Evolutionary conservation across 352 stramenopile genomes (phyloP).

Genomic region (Salisapilia sapeloensis): DNA sequence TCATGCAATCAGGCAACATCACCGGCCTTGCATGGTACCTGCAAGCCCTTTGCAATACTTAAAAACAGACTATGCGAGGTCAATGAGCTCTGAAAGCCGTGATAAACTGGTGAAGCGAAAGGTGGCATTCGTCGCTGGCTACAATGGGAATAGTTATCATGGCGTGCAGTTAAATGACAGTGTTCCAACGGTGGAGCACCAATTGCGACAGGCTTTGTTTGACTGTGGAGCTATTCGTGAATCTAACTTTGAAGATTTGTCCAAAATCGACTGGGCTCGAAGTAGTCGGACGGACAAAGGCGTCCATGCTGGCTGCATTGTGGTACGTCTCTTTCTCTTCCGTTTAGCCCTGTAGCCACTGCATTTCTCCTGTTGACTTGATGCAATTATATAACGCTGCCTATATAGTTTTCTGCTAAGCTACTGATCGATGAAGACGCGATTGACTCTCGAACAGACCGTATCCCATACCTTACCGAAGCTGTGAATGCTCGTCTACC

Average conservation of each 20-base stretch:
- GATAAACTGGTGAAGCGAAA: slow-evolving; percentile 72
- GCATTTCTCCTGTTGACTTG: neutral
- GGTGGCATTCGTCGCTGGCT: slow-evolving; percentile 72
- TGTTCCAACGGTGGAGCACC: slow-evolving; percentile 73
- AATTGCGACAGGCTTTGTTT: slow-evolving; percentile 64
- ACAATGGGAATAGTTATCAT: slow-evolving; percentile 61
- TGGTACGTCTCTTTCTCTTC: slow-evolving; percentile 22
- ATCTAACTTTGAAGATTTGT: slow-evolving; percentile 75
- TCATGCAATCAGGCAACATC: too few relatives aligned
- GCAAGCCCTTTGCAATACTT: too few relatives aligned
- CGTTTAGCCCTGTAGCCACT: neutral
- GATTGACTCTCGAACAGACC: slow-evolving; percentile 32
- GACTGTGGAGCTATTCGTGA: slow-evolving; percentile 66
- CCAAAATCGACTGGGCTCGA: slow-evolving; percentile 81
- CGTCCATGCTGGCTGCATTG: slow-evolving; percentile 80
- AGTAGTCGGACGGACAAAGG: slow-evolving; percentile 87
- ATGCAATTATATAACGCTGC: neutral
- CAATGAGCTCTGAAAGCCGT: too few relatives aligned
- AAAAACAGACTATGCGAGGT: too few relatives aligned
- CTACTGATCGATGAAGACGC: slow-evolving; percentile 68
- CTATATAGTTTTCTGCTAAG: slow-evolving; percentile 67
- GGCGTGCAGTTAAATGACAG: slow-evolving; percentile 64
- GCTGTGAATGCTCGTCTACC: slow-evolving; percentile 68
- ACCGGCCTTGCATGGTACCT: too few relatives aligned
- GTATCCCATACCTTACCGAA: slow-evolving; percentile 35